Conservation (phyloP, 352 stramenopile genomes). For the Globisporangium spiculum region DNA sequence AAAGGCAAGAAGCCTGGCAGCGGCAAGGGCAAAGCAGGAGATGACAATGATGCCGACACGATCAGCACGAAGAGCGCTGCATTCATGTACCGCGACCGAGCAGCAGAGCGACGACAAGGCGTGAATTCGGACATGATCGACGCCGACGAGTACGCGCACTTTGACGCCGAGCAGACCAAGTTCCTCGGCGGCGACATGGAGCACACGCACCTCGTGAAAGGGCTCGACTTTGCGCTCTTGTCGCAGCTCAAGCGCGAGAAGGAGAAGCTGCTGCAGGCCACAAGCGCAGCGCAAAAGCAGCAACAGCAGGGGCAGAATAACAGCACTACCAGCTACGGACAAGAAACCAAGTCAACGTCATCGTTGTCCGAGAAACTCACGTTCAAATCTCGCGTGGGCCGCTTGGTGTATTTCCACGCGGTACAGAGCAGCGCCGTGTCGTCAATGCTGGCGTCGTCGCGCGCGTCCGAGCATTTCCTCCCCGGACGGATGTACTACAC, state of each 20-base stretch:
- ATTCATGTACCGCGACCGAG: slow-evolving; percentile 55
- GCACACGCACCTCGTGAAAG: slow-evolving; percentile 89
- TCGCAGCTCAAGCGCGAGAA: slow-evolving; percentile 84
- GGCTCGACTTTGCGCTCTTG: slow-evolving; percentile 84
- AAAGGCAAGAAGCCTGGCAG: slow-evolving; percentile 42
- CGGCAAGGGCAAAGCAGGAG: slow-evolving; percentile 10
- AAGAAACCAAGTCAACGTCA: neutral
- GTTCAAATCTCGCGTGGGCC: slow-evolving; percentile 60
- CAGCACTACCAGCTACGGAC: neutral
- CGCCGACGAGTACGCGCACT: slow-evolving; percentile 43
- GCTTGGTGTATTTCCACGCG: slow-evolving; percentile 64
- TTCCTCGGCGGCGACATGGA: slow-evolving; percentile 79
- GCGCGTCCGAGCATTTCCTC: slow-evolving; percentile 66
- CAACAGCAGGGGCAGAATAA: slow-evolving; percentile 19
- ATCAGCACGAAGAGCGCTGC: slow-evolving; percentile 6
- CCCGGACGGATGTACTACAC: slow-evolving; percentile 76
- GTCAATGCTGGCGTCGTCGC: slow-evolving; percentile 1
- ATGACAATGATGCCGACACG: slow-evolving; percentile 6
- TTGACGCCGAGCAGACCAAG: slow-evolving; percentile 78
- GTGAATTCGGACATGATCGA: slow-evolving; percentile 40
- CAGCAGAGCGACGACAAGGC: slow-evolving; percentile 54
- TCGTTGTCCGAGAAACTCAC: slow-evolving; percentile 27
- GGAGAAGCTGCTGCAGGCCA: slow-evolving; percentile 43
- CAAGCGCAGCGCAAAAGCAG: slow-evolving; percentile 23
- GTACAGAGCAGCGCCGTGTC: slow-evolving; percentile 37